phyloP scores from a whole-genome alignment of 148 eudicot genomes.

The Cornus controversa region DNA sequence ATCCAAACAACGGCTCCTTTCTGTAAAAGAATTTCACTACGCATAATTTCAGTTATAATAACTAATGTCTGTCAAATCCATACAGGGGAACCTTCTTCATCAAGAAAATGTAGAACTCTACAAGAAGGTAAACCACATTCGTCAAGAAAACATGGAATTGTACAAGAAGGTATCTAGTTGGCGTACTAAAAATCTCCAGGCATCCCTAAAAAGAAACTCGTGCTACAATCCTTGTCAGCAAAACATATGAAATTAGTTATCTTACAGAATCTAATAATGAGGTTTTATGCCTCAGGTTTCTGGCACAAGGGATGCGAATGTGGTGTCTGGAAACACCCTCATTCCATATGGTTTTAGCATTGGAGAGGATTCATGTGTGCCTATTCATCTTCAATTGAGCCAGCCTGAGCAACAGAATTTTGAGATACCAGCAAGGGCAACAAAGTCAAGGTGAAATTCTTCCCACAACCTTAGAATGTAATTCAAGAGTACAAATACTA shows the following conservation, averaged over 20 bases:
- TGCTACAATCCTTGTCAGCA: neutral
- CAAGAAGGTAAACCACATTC: constrained; percentile 58
- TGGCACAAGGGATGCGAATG: constrained; percentile 30
- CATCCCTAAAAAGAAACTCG: neutral
- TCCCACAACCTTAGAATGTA: neutral
- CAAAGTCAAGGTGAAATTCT: constrained; percentile 27
- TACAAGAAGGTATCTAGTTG: constrained; percentile 38
- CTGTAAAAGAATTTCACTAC: neutral
- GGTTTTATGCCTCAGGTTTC: constrained; percentile 36
- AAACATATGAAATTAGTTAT: neutral
- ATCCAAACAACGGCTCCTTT: neutral
- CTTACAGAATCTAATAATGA: neutral
- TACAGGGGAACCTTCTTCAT: constrained; percentile 60
- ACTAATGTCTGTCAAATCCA: neutral
- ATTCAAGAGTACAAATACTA: neutral
- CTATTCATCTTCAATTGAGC: constrained; percentile 42
- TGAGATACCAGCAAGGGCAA: constrained; percentile 1
- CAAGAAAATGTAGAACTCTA: constrained; percentile 71
- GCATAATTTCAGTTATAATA: neutral
- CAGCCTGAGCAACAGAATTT: constrained; percentile 33
- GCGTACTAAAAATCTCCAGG: neutral
- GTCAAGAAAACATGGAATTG: constrained; percentile 46
- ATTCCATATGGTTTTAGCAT: constrained; percentile 32
- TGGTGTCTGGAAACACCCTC: constrained; percentile 16
- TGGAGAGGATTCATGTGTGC: constrained; percentile 29